phyloP scores from a whole-genome alignment of 148 eudicot genomes.

The Rhododendron vialii region DNA sequence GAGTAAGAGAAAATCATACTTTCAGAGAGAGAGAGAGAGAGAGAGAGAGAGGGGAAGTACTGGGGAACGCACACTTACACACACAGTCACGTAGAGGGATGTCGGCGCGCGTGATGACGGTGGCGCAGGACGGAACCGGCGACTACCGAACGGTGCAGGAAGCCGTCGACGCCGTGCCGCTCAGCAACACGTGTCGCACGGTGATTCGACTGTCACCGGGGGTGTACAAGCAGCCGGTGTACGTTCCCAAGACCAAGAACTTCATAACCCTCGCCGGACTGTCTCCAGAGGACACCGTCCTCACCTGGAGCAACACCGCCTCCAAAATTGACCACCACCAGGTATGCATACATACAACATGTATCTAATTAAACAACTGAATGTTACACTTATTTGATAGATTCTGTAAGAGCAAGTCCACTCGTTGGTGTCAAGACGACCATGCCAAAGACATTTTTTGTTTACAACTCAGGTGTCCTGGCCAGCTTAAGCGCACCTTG shows the following conservation, averaged over 20 bases:
- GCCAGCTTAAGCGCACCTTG: too few species aligned
- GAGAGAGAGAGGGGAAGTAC: background rate
- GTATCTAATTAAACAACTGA: background rate
- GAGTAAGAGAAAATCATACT: background rate
- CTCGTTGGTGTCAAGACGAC: background rate
- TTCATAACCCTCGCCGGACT: constrained; percentile 71
- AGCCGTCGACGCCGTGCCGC: constrained; percentile 80
- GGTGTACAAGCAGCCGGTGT: constrained; percentile 69
- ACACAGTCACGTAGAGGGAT: background rate
- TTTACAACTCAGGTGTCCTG: too few species aligned
- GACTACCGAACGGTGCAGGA: constrained; percentile 67
- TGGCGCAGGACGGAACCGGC: constrained; percentile 60
- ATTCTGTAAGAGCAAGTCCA: background rate
- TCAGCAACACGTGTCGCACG: constrained; percentile 65
- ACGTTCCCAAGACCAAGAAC: constrained; percentile 85
- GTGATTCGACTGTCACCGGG: constrained; percentile 85
- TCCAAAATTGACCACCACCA: constrained; percentile 74
- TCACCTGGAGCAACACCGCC: constrained; percentile 79
- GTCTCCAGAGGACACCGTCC: constrained; percentile 58
- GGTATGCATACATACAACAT: constrained; percentile 15
- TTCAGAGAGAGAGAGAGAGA: background rate
- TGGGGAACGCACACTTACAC: background rate
- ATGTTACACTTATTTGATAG: background rate
- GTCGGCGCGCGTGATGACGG: constrained; percentile 36
- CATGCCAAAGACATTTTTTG: background rate